Conservation (phyloP, 257 asterid genomes). For the Ajuga chamaepitys region DNA sequence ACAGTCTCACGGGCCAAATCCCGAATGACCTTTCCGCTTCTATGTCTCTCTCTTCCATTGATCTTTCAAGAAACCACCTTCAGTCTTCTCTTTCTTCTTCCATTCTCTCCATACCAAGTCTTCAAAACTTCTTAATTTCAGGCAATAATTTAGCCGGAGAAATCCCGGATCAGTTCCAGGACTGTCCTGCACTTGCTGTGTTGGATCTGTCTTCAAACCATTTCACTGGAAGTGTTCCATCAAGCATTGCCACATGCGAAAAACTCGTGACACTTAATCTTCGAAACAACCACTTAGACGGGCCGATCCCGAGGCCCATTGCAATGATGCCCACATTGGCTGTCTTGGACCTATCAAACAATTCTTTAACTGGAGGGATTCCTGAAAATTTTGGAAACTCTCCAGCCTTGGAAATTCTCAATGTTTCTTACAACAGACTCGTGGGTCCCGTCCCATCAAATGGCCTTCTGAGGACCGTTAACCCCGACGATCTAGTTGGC, state of each 20-base stretch:
- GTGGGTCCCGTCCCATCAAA: conserved; percentile 61
- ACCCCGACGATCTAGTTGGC: conserved; percentile 52
- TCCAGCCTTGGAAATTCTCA: conserved; percentile 62
- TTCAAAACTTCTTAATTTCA: conserved; percentile 34
- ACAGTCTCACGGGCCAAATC: conserved; percentile 39
- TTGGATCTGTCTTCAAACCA: conserved; percentile 36
- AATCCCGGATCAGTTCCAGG: conserved; percentile 37
- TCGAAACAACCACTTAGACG: conserved; percentile 27
- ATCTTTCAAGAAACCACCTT: conserved; percentile 39
- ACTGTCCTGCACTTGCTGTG: conserved; percentile 22
- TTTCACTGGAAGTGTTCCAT: conserved; percentile 35
- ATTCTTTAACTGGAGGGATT: conserved; percentile 60
- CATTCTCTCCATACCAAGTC: conserved; percentile 33
- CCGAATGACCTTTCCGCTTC: conserved; percentile 37
- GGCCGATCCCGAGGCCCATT: conserved; percentile 48
- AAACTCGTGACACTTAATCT: conserved; percentile 31
- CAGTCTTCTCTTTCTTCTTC: conserved; percentile 29
- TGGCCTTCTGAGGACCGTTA: conserved; percentile 60
- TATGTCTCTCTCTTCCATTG: conserved; percentile 33
- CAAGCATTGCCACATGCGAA: conserved; percentile 34
- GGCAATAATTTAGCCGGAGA: conserved; percentile 29
- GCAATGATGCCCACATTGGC: conserved; percentile 58
- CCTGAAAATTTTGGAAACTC: conserved; percentile 69
- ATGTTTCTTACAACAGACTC: conserved; percentile 55
- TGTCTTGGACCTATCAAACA: conserved; percentile 65